A percentile compares a stretch with the other conserved stretches of the same genome.
Evolutionary conservation across 495 filamentous ascomycete genomes (phyloP).

Genomic region (Thozetella sp.): DNA sequence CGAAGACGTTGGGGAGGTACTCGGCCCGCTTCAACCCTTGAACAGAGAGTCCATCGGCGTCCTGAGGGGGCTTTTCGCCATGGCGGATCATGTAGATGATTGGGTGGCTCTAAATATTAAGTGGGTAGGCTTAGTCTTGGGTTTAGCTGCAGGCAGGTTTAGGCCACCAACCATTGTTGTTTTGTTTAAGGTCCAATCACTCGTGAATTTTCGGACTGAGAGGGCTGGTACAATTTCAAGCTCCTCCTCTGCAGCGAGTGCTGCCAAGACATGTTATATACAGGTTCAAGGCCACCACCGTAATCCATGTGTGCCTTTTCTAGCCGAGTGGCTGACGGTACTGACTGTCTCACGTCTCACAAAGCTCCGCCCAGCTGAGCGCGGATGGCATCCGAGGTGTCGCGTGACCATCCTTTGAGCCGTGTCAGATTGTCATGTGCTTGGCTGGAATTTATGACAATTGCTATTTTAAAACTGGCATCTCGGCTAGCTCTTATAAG

Average conservation of each 20-base stretch:
- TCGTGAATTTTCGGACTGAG: no score
- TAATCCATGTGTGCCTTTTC: not conserved
- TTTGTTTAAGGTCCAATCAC: no score
- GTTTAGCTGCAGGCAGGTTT: no score
- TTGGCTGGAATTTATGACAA: no score
- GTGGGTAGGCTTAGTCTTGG: no score
- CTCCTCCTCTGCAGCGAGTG: no score
- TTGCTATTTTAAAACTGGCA: no score
- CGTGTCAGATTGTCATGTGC: no score
- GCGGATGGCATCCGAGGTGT: not conserved
- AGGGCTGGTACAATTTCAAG: no score
- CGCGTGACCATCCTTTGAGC: not conserved
- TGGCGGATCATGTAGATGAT: slow-evolving; percentile 55
- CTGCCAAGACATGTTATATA: no score
- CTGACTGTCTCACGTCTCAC: not conserved
- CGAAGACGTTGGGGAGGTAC: slow-evolving; percentile 46
- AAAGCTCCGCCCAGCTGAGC: not conserved
- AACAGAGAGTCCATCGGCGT: slow-evolving; percentile 41
- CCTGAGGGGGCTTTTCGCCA: slow-evolving; percentile 52
- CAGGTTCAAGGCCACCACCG: not conserved
- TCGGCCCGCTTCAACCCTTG: slow-evolving; percentile 46
- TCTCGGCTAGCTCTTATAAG: no score
- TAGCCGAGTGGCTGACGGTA: not conserved
- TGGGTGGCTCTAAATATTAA: not conserved
- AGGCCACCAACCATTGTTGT: no score